Evolutionary conservation across 768 basidiomycete species (phyloP), one percentile per base, ranked within the genome.

Genomic region (Russula brevipes): DNA sequence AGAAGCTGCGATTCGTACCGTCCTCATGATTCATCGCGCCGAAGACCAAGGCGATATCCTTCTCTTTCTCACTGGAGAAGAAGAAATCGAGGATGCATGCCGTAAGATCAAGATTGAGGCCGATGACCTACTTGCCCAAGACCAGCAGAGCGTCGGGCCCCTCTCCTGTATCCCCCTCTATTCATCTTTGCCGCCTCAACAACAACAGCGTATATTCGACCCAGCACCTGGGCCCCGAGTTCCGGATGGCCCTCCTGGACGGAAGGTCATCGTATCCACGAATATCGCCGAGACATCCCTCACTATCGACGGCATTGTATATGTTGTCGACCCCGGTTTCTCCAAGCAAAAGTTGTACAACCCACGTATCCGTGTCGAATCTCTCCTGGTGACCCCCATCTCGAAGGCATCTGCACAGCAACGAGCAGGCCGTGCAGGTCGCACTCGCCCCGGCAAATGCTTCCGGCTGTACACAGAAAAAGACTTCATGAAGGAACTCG

Each of bases 221-320:
- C 80, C 91, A 0, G 79, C 95, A 1, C 96, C 96, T 8, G 68
- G 79, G 4, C 73, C 93, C 0, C 77, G 80, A 3, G 78, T 74
- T 0, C 73, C 82, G 0, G 85, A 79, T 54, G 88, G 93, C 1
- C 88, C 93, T 0, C 87, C 89, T 0, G 96, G 96, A 0, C 84
- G 96, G 63, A 99, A 99, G 73, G 83, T 98, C 49, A 90, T 99
- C 38, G 80, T 99, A 0, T 92, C 94, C 9, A 99, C 96, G 35
- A 99, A 98, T 72, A 94, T 98, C 61, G 97, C 97, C 3, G 96
- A 99, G 75, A 98, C 96, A 2, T 96, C 94, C 2, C 76, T 98
- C 47, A 99, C 96, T 3, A 98, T 99, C 61, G 96, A 99, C 68
- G 96, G 96, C 24, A 98, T 99, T 70, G 95, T 99, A n/a, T 99